These are phyloP conservation scores for Aspergillus sergii DNA, from an alignment of 2,329 filamentous ascomycete species.

Conservation along the genomic window DNA sequence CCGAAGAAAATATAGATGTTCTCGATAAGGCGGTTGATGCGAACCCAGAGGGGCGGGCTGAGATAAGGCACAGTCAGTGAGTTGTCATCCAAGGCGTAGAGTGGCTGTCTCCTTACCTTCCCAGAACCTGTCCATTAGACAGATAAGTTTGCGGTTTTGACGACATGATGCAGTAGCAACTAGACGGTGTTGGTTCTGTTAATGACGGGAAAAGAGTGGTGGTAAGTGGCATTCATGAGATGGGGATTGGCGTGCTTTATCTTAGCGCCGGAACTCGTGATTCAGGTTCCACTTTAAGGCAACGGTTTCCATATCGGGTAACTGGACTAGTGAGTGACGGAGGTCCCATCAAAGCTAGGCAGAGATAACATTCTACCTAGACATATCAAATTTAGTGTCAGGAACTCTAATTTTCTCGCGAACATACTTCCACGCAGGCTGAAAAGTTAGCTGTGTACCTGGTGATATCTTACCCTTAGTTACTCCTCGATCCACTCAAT, in stretches of 20 bases:
- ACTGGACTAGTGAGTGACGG: background rate
- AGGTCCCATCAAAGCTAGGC: background rate
- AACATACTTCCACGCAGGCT: background rate
- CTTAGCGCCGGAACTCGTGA: slow-evolving; percentile 15
- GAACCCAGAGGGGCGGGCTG: slow-evolving; percentile 50
- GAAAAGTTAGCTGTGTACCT: background rate
- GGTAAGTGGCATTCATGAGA: background rate
- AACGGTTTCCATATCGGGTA: background rate
- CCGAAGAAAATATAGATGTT: slow-evolving; percentile 51
- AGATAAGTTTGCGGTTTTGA: slow-evolving; percentile 38
- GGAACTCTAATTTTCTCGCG: too few species aligned
- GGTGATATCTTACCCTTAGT: background rate
- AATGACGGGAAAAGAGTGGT: background rate
- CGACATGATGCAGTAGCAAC: slow-evolving; percentile 32
- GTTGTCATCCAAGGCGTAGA: background rate
- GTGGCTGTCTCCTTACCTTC: slow-evolving; percentile 29
- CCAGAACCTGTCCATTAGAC: slow-evolving; percentile 43
- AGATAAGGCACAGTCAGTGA: slow-evolving; percentile 6
- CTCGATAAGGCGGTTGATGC: slow-evolving; percentile 44
- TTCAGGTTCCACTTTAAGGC: slow-evolving; percentile 4
- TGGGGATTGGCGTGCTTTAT: slow-evolving; percentile 1
- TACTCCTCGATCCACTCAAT: background rate
- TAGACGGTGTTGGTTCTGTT: background rate
- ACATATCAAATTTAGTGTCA: background rate
- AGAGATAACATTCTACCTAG: background rate